Evolutionary conservation across 108 stramenopile genomes (phyloP), one percentile per base, ranked within the genome.

Genomic region (Aurantiochytrium sp.): DNA sequence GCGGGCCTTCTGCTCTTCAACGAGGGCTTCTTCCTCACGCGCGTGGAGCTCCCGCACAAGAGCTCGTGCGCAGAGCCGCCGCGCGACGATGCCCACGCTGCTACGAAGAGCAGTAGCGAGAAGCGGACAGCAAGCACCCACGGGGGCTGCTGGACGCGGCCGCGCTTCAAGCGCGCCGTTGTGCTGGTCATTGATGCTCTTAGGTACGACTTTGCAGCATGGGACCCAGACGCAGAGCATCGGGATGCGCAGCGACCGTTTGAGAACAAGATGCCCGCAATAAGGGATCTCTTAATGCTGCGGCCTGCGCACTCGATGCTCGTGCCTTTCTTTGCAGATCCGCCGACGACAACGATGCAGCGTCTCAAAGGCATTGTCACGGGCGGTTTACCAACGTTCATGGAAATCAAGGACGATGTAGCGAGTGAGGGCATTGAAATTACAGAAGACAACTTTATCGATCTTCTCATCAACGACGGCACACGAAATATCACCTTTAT

Each of bases 341-440:
- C 99, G 57, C 99, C 99, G 5, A 99, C 99, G n/a, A 97, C 97
- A 5, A 99, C 99, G 4, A 97, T 98, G 97, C 99, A 99, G 90
- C 94, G 99, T 49, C 93, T 99, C 35, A 98, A 98, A 91, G 98
- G 97, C 0, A 89, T 99, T 25, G 97, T 97, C 69, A 98, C 98
- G 4, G 99, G 99, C 45, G 95, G 96, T 57, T 92, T 98, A 43
- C 98, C 98, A 4, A 98, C 99, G 10, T 99, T 99, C 89, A 96
- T 99, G 71, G 96, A 96, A 53, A 89, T 91, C 35, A 60, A 92
- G 51, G 55, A 92, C 42, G 93, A 93, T 87, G 92, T 94, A 25
- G 90, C 92, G 47, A 91, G 91, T 51, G 64, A 90, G n/a, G 90
- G 76, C 43, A 90, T 94, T 14, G 88, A 88, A 44, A 57, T 88